Conservation (phyloP, 208 protist genomes). For the Phytomonas francai region DNA sequence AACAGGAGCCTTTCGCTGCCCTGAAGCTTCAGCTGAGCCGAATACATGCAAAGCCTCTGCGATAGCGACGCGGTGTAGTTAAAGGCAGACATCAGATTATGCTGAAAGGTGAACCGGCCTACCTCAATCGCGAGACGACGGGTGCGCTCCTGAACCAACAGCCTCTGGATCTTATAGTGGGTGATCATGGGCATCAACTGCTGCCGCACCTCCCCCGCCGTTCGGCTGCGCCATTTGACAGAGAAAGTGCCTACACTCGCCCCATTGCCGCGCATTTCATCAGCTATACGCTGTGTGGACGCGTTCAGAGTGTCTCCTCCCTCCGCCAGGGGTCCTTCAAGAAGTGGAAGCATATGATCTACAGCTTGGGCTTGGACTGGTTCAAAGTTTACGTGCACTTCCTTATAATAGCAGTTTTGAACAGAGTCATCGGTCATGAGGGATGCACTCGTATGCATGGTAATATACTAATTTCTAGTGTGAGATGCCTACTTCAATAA, state of each 20-base stretch:
- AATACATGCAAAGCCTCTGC: not conserved
- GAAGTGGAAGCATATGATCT: slow-evolving; percentile 27
- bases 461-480: not conserved
- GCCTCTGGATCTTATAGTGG: slow-evolving; percentile 46
- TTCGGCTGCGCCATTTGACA: slow-evolving; percentile 38
- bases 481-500: not conserved
- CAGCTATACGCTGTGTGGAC: slow-evolving; percentile 8
- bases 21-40: not conserved
- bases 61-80: not conserved
- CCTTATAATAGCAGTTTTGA: not conserved
- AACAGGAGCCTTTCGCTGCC: not conserved
- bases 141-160: slow-evolving; percentile 42
- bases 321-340: slow-evolving; percentile 8
- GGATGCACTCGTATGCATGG: not conserved
- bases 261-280: slow-evolving; percentile 15
- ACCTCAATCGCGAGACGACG: slow-evolving; percentile 28
- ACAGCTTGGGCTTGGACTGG: slow-evolving; percentile 14
- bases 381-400: not conserved
- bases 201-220: slow-evolving; percentile 16
- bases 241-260: slow-evolving; percentile 13
- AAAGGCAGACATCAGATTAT: not conserved
- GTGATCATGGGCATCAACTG: slow-evolving; percentile 28
- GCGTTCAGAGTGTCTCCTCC: slow-evolving; percentile 8
- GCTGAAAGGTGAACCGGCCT: slow-evolving; percentile 11
- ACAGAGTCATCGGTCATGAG: not conserved